Evolutionary conservation across 306 rosid species (phyloP).

Genomic region (Echinosophora koreensis): DNA sequence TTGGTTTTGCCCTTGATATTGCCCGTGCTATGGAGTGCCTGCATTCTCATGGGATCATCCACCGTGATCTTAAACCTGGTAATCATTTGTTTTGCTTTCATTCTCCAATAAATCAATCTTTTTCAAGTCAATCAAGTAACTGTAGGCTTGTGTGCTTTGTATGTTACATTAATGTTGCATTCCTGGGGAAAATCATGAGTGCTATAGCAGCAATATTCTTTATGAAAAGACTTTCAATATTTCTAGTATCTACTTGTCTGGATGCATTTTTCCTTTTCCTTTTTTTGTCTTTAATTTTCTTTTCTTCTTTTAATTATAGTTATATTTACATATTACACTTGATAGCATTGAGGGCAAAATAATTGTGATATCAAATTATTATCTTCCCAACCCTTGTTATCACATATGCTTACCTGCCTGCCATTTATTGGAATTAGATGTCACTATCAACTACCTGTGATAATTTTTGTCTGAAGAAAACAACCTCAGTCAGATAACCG

Average conservation of each 20-base stretch:
- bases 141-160: conserved; percentile 21
- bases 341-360: neutral
- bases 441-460: conserved; percentile 5
- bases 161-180: conserved; percentile 1
- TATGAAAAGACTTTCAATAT: neutral
- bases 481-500: conserved; percentile 6
- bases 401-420: conserved; percentile 4
- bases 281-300: neutral
- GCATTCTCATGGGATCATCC: conserved; percentile 95
- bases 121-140: conserved; percentile 10
- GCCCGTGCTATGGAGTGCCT: conserved; percentile 98
- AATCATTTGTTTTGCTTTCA: conserved; percentile 48
- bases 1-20: conserved; percentile 88
- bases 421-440: conserved; percentile 34
- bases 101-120: conserved; percentile 1
- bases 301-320: neutral
- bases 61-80: conserved; percentile 97
- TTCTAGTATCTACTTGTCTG: neutral
- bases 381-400: conserved; percentile 31
- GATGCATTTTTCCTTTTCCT: neutral
- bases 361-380: conserved; percentile 32
- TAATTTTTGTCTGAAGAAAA: neutral
- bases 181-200: conserved; percentile 2
- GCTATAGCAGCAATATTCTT: neutral
- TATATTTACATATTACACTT: conserved; percentile 7